Base-by-base conservation (phyloP, 2,329 filamentous ascomycete species). In the Botrytis sinoallii region DNA sequence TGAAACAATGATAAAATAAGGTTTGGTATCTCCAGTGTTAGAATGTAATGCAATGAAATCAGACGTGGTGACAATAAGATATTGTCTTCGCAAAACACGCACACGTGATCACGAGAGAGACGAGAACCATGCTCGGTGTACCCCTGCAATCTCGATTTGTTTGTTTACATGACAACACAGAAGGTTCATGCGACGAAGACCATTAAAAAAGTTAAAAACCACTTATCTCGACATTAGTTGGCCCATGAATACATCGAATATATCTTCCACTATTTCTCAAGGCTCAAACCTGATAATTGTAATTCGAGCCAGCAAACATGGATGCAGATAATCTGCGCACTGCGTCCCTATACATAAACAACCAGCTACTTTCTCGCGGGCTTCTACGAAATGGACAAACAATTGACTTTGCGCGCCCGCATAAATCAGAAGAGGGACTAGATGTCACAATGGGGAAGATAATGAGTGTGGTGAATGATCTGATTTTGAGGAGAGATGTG, bases 391-490 rank as follows among this genome's bases (percentile, higher is more conserved):
- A 91, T 87, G 90, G 92, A 77, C 89, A 92, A 79, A 85, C 85
- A 60, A 93, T 99, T 83, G 91, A 98, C 82, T 99, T 99, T 82
- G 90, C 92, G 75, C 85, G 89, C 75, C 91, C 93, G 14, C 89
- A 89, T 71, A 86, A 89, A 76, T 87, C 86, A 74, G 88, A 91
- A 76, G 87, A 87, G 29, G 89, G 88, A 29, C 86, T 89, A 55
- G 87, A 88, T 80, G 88, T 88, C 69, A 93, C 92, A 29, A 95
- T 96, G 90, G 92, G 92, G 32, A 89, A 90, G 77, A 91, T 98
- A 78, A 97, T 99, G 84, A 93, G 95, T 81, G 88, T 99, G 38
- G 90, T 99, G 67, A 97, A 99, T 83, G 96, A 99, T 81, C 84
- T 99, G 78, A 93, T 99, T 74, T 82, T 98, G 75, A 89, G 95